Conservation (phyloP, 345 rosid genomes). For the Carallia brachiata region DNA sequence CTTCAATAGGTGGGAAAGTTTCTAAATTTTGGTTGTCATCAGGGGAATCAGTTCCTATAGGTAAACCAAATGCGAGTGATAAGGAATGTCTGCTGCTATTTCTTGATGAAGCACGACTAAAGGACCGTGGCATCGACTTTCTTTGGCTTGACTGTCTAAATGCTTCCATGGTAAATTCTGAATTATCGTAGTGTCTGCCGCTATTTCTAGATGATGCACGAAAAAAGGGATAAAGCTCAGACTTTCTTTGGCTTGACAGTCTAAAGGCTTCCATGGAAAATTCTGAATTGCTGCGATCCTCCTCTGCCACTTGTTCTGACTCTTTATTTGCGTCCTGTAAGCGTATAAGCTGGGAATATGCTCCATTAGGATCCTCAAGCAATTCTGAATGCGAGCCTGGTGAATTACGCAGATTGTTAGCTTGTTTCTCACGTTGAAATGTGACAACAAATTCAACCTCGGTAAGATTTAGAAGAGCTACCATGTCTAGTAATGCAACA, state of each 20-base stretch:
- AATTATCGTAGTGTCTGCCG: slow-evolving; percentile 1
- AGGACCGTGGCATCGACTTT: slow-evolving; percentile 26
- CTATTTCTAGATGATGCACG: slow-evolving; percentile 26
- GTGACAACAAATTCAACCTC: too few species aligned
- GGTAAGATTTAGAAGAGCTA: too few species aligned
- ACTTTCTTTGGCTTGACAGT: slow-evolving; percentile 24
- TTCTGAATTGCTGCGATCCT: slow-evolving; percentile 14
- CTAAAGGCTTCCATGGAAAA: slow-evolving; percentile 12
- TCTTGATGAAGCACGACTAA: slow-evolving; percentile 56
- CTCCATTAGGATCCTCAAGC: slow-evolving; percentile 64
- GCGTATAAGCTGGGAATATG: slow-evolving; percentile 71
- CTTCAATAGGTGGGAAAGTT: slow-evolving; percentile 29
- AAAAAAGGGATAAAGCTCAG: slow-evolving; percentile 16
- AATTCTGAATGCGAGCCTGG: slow-evolving; percentile 62
- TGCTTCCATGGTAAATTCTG: not conserved
- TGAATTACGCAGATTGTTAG: not conserved
- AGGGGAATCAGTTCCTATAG: slow-evolving; percentile 40
- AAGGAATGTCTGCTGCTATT: slow-evolving; percentile 58
- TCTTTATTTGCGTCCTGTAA: slow-evolving; percentile 55
- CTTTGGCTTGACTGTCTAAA: slow-evolving; percentile 1
- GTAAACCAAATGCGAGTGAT: slow-evolving; percentile 54
- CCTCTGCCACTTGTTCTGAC: slow-evolving; percentile 21
- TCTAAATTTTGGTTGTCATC: slow-evolving; percentile 33
- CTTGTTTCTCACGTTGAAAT: not conserved
- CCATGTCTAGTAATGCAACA: not conserved